These are phyloP conservation scores for Vaucheria bursata DNA, from an alignment of 352 stramenopile species.

Conservation along the genomic window DNA sequence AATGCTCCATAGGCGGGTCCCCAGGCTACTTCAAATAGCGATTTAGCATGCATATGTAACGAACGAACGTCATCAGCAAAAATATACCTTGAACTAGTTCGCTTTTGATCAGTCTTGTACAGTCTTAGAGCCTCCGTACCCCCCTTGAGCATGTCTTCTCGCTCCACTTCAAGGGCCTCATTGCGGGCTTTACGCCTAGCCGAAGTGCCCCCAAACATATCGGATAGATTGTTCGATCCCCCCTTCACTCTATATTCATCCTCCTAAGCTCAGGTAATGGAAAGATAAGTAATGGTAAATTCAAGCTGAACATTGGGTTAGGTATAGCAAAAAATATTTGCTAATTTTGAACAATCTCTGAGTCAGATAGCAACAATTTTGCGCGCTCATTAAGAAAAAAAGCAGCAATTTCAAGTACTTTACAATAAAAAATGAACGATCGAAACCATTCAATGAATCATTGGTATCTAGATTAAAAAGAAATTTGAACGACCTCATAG, in stretches of 20 bases:
- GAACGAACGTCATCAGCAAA: not conserved
- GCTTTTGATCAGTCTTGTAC: not conserved
- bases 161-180: constrained; percentile 26
- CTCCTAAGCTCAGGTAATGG: constrained; percentile 18
- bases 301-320: too few species aligned
- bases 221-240: constrained; percentile 9
- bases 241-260: constrained; percentile 20
- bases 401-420: too few species aligned
- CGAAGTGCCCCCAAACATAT: constrained; percentile 13
- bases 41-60: constrained; percentile 56
- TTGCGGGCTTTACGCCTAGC: constrained; percentile 14
- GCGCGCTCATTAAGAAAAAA: too few species aligned
- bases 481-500: too few species aligned
- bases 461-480: too few species aligned
- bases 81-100: not conserved
- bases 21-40: constrained; percentile 94
- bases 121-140: not conserved
- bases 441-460: too few species aligned
- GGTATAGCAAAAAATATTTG: too few species aligned
- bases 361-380: too few species aligned
- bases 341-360: too few species aligned
- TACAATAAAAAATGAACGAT: too few species aligned
- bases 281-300: too few species aligned
- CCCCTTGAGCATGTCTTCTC: constrained; percentile 43
- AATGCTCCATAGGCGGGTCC: constrained; percentile 26